A percentile compares a stretch with the other conserved stretches of the same genome.
Evolutionary conservation across 2,329 filamentous ascomycete genomes (phyloP).

Genomic region (Scedosporium apiospermum): DNA sequence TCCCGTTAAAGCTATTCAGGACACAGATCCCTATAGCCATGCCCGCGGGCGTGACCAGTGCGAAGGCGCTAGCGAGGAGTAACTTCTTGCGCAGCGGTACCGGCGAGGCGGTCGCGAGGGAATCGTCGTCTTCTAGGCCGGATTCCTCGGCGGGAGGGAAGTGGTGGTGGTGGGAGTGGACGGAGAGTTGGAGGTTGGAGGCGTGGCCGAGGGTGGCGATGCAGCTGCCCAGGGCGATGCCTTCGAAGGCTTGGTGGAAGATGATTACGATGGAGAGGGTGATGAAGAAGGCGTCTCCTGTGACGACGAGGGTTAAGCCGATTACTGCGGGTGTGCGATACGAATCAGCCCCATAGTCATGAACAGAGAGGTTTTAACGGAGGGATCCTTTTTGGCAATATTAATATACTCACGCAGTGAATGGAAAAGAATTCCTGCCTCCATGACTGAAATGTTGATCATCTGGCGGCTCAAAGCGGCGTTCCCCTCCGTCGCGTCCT

Average conservation of each 20-base stretch:
- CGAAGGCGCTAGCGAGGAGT: conserved; percentile 53
- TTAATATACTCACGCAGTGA: conserved; percentile 50
- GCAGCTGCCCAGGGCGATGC: conserved; percentile 61
- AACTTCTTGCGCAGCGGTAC: conserved; percentile 41
- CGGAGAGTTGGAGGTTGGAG: conserved; percentile 12
- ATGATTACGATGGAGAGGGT: conserved; percentile 57
- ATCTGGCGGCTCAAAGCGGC: conserved; percentile 30
- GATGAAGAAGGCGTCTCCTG: conserved; percentile 44
- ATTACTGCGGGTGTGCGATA: conserved; percentile 37
- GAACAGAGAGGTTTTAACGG: no score
- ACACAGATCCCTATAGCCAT: conserved; percentile 75
- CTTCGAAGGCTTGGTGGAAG: conserved; percentile 73
- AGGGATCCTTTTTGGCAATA: no score
- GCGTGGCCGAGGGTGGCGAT: conserved; percentile 48
- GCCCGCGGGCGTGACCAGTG: conserved; percentile 63
- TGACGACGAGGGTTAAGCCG: conserved; percentile 52
- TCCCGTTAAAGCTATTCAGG: conserved; percentile 62
- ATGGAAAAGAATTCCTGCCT: conserved; percentile 67
- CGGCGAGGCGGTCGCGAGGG: not conserved
- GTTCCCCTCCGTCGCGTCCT: conserved; percentile 16
- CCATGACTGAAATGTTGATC: conserved; percentile 58
- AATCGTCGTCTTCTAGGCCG: conserved; percentile 8
- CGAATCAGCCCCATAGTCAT: not conserved
- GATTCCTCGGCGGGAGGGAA: conserved; percentile 8
- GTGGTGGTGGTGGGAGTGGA: conserved; percentile 12